Conservation (phyloP, 2,329 filamentous ascomycete genomes). For the Colletotrichum filicis region DNA sequence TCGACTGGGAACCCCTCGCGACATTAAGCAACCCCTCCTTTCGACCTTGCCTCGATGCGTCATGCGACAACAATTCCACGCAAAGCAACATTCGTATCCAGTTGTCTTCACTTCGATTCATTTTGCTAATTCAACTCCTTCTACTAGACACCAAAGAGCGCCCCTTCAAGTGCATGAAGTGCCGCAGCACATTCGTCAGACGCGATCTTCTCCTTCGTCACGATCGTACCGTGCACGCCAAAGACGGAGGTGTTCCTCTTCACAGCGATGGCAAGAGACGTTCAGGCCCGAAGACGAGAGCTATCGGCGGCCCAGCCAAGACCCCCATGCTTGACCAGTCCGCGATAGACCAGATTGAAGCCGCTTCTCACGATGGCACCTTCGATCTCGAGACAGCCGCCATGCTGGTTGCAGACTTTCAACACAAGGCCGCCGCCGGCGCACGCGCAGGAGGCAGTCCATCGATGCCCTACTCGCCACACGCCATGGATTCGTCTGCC, state of each 20-base stretch:
- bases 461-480: slow-evolving; percentile 78
- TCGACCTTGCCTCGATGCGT: background rate
- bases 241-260: slow-evolving; percentile 93
- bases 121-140: slow-evolving; percentile 41
- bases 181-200: slow-evolving; percentile 96
- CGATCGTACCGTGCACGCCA: slow-evolving; percentile 97
- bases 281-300: slow-evolving; percentile 74
- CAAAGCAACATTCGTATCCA: background rate
- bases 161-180: slow-evolving; percentile 99
- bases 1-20: slow-evolving; percentile 22
- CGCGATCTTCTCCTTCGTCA: slow-evolving; percentile 96
- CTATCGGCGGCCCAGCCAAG: slow-evolving; percentile 76
- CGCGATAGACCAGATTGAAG: slow-evolving; percentile 91
- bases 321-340: slow-evolving; percentile 85
- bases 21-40: slow-evolving; percentile 15
- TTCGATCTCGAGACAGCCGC: slow-evolving; percentile 97
- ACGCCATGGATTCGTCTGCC: slow-evolving; percentile 80
- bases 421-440: slow-evolving; percentile 88
- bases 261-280: slow-evolving; percentile 95
- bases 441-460: slow-evolving; percentile 69
- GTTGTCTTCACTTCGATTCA: background rate
- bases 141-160: slow-evolving; percentile 93
- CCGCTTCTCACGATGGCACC: slow-evolving; percentile 82
- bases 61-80: background rate
- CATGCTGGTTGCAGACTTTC: slow-evolving; percentile 98